phyloP scores from a whole-genome alignment of 73 alveolate genomes.

The Tetrahymena elliotti region DNA sequence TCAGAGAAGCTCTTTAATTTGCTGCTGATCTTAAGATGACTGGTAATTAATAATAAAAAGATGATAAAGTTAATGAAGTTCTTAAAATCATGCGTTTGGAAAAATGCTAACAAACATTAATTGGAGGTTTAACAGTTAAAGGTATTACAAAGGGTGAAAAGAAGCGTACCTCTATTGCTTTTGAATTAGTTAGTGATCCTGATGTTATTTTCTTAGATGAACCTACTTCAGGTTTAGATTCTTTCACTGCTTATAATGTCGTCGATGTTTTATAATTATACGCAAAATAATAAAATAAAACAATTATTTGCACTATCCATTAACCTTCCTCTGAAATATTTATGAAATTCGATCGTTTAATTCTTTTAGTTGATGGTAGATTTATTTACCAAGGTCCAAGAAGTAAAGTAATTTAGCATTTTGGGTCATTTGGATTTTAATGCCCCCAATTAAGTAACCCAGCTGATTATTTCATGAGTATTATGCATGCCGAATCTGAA shows the following conservation, averaged over 20 bases:
- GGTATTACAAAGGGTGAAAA: conserved; percentile 96
- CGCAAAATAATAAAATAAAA: conserved; percentile 12
- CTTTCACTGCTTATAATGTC: conserved; percentile 62
- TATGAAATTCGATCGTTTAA: conserved; percentile 24
- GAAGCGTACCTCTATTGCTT: conserved; percentile 90
- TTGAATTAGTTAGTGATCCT: conserved; percentile 92
- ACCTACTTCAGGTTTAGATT: conserved; percentile 89
- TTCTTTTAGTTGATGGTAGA: conserved; percentile 25
- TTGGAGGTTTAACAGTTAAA: conserved; percentile 79
- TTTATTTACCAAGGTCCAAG: conserved; percentile 29
- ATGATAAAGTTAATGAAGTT: conserved; percentile 60
- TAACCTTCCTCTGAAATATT: conserved; percentile 39
- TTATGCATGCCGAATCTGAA: conserved; percentile 24
- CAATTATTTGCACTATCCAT: conserved; percentile 41
- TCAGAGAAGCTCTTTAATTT: conserved; percentile 26
- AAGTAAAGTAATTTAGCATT: conserved; percentile 39
- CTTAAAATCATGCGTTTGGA: conserved; percentile 60
- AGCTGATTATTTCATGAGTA: conserved; percentile 49
- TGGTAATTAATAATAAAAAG: conserved; percentile 29
- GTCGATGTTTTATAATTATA: conserved; percentile 2
- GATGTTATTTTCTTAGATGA: conserved; percentile 81
- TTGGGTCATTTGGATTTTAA: conserved; percentile 48
- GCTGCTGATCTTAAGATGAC: conserved; percentile 51
- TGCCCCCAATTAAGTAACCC: conserved; percentile 71
- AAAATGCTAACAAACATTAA: conserved; percentile 66